Conservation (phyloP, 768 basidiomycete species). For the Solioccasus polychromus region DNA sequence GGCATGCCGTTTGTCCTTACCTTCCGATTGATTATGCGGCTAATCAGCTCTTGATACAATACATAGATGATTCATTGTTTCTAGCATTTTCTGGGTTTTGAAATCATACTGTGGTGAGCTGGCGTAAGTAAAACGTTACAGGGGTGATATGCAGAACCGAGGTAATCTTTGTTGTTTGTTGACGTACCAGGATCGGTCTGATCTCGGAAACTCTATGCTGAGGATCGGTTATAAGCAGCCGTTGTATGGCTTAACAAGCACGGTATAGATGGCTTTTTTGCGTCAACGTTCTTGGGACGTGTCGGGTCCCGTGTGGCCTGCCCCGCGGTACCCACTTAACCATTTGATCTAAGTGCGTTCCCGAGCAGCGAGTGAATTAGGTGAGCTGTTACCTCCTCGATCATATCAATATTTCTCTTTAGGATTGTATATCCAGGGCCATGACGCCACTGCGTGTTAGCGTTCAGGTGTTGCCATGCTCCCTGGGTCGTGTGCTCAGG, state of each 20-base stretch:
- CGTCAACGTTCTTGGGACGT: background rate
- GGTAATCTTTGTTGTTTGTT: background rate
- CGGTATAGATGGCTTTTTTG: background rate
- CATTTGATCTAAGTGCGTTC: background rate
- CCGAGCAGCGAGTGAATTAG: conserved; percentile 12
- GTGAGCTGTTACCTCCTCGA: conserved; percentile 18
- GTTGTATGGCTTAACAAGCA: background rate
- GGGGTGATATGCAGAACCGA: background rate
- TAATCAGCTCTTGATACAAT: conserved; percentile 68
- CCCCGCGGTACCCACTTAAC: background rate
- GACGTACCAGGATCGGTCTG: conserved; percentile 2
- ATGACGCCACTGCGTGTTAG: conserved; percentile 26
- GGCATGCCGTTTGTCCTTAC: conserved; percentile 64
- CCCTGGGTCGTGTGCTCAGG: conserved; percentile 18
- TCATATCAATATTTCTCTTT: conserved; percentile 9
- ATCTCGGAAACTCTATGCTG: conserved; percentile 5
- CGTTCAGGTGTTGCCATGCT: conserved; percentile 6
- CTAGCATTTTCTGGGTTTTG: background rate
- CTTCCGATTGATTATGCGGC: conserved; percentile 49
- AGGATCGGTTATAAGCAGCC: background rate
- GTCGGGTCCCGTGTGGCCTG: conserved; percentile 1
- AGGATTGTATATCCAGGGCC: conserved; percentile 11
- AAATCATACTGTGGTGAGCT: background rate
- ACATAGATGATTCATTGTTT: background rate
- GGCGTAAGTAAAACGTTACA: background rate